Percentiles rank a stretch among this genome's conserved stretches.
These are phyloP conservation scores for Tubosaeta brunneosetosa DNA, from an alignment of 768 basidiomycete genomes.

Conservation along the genomic window DNA sequence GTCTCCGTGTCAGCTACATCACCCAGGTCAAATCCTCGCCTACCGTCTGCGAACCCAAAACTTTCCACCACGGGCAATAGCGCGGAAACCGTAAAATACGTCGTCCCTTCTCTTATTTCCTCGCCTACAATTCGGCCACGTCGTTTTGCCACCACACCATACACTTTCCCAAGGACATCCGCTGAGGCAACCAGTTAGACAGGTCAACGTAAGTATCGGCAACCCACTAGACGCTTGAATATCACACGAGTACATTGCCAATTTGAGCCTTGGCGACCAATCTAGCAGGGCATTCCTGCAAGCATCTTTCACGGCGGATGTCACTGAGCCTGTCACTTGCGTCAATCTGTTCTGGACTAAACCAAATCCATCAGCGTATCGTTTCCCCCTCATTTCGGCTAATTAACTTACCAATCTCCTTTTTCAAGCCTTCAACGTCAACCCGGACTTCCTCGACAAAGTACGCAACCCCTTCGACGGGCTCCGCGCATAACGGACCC, in stretches of 20 bases:
- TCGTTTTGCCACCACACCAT: constrained; percentile 88
- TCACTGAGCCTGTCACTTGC: constrained; percentile 86
- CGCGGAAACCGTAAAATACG: constrained; percentile 89
- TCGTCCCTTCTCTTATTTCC: constrained; percentile 97
- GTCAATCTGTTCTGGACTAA: constrained; percentile 75
- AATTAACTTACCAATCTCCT: constrained; percentile 57
- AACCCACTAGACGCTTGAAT: constrained; percentile 93
- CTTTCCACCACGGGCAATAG: constrained; percentile 93
- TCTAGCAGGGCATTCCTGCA: constrained; percentile 88
- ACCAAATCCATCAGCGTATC: constrained; percentile 12
- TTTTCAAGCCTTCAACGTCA: constrained; percentile 53
- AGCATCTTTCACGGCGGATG: constrained; percentile 83
- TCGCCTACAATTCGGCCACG: constrained; percentile 92
- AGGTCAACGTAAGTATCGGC: constrained; percentile 3
- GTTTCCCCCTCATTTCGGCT: constrained; percentile 1
- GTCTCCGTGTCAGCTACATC: constrained; percentile 6
- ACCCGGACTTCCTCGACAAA: constrained; percentile 76
- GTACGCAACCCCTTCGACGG: constrained; percentile 88
- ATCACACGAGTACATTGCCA: constrained; percentile 98
- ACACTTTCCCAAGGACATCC: constrained; percentile 96
- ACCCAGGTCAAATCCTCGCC: not conserved
- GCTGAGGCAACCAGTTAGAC: constrained; percentile 41
- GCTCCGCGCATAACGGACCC: constrained; percentile 93
- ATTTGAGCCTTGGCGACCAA: constrained; percentile 95
- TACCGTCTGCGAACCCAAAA: constrained; percentile 96